phyloP scores from a whole-genome alignment of 345 rosid genomes.

The Rhizophora mangle region DNA sequence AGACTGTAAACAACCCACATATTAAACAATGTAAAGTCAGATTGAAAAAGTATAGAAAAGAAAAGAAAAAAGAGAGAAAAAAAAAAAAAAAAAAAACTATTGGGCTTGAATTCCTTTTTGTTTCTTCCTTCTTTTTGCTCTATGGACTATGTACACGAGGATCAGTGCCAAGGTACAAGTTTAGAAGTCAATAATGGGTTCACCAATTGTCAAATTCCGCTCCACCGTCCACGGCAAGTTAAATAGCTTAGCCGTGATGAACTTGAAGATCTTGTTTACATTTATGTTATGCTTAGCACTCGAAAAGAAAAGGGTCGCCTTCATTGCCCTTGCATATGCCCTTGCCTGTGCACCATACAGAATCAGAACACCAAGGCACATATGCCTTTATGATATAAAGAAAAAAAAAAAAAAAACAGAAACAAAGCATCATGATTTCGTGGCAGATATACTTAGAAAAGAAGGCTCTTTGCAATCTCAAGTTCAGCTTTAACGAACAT shows the following conservation, averaged over 20 bases:
- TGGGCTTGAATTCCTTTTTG: not conserved
- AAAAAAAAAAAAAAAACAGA: not conserved
- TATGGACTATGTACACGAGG: constrained; percentile 20
- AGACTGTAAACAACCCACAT: not conserved
- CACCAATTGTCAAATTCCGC: constrained; percentile 85
- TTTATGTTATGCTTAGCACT: constrained; percentile 94
- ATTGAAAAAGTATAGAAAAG: not conserved
- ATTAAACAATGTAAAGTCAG: not conserved
- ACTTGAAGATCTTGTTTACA: constrained; percentile 96
- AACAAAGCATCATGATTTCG: not conserved
- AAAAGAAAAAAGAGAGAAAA: not conserved
- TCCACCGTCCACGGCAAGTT: constrained; percentile 89
- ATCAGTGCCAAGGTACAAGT: not conserved
- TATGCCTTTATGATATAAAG: not conserved
- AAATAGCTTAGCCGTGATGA: constrained; percentile 76
- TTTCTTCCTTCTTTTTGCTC: not conserved
- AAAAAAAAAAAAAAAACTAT: not conserved
- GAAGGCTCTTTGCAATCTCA: constrained; percentile 5
- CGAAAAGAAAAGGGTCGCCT: constrained; percentile 90
- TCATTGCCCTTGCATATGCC: constrained; percentile 89
- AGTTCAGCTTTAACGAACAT: constrained; percentile 16
- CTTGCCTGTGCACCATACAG: constrained; percentile 56
- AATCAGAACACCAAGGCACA: too few species aligned
- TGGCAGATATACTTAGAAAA: not conserved
- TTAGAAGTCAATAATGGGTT: constrained; percentile 85